Evolutionary conservation across 164 flowering plant species (phyloP).

Genomic region (Aristolochia fimbriata): DNA sequence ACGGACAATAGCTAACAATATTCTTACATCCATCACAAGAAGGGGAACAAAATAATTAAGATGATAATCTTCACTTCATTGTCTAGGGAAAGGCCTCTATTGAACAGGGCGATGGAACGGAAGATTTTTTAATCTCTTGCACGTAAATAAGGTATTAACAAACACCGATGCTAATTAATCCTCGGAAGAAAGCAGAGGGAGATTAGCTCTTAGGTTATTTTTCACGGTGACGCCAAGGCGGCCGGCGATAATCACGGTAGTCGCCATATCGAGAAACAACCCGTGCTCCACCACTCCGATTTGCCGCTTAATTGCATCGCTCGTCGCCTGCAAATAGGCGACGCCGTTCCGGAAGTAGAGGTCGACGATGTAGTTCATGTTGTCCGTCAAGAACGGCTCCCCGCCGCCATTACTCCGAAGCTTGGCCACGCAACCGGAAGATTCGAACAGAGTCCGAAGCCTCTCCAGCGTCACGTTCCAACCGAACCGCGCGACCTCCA

Average conservation of each 20-base stretch:
- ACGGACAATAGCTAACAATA: too few species aligned
- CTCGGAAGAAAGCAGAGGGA: too few species aligned
- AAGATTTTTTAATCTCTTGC: too few species aligned
- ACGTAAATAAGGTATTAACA: too few species aligned
- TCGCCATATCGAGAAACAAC: conserved; percentile 93
- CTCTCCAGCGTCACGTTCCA: conserved; percentile 54
- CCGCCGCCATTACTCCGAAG: conserved; percentile 31
- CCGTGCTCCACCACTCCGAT: conserved; percentile 96
- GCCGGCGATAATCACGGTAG: conserved; percentile 81
- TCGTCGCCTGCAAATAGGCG: conserved; percentile 61
- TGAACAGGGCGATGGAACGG: too few species aligned
- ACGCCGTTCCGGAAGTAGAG: conserved; percentile 67
- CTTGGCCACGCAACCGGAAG: conserved; percentile 58
- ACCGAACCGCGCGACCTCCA: conserved; percentile 73
- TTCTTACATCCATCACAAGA: too few species aligned
- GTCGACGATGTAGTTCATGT: conserved; percentile 70
- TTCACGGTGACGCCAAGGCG: conserved; percentile 49
- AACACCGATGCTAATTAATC: too few species aligned
- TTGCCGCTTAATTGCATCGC: conserved; percentile 60
- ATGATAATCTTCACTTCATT: too few species aligned
- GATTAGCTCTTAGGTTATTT: conserved; percentile 19
- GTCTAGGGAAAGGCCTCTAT: too few species aligned
- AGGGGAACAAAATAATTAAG: too few species aligned
- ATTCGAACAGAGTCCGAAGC: conserved; percentile 47
- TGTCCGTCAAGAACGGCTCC: conserved; percentile 63